A percentile compares a stretch with the other conserved stretches of the same genome.
These are phyloP conservation scores for Mentha longifolia DNA, from an alignment of 257 asterid genomes.

Conservation along the genomic window DNA sequence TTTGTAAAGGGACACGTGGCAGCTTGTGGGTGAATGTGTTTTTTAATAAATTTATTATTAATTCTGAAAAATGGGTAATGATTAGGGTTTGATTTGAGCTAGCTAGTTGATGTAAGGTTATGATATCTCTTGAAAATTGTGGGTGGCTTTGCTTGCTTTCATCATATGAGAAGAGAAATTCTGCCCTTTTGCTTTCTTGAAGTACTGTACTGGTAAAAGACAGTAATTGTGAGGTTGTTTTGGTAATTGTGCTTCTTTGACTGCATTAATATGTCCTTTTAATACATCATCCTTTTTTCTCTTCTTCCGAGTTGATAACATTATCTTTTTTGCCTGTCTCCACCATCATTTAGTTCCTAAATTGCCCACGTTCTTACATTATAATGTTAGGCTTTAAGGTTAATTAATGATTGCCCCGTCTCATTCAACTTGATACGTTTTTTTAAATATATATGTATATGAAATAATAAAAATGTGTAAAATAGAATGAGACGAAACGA, in stretches of 20 bases:
- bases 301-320: conserved; percentile 51
- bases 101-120: conserved; percentile 39
- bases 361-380: conserved; percentile 21
- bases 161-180: conserved; percentile 39
- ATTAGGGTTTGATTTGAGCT: conserved; percentile 55
- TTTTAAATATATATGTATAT: no score
- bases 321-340: conserved; percentile 29
- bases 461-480: no score
- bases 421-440: no score
- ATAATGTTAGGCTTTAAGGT: neutral
- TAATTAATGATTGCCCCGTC: no score
- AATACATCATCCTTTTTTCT: conserved; percentile 38
- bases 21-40: conserved; percentile 2
- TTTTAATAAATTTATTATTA: conserved; percentile 12
- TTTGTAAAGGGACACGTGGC: conserved; percentile 31
- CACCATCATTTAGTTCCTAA: conserved; percentile 29
- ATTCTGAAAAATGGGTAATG: conserved; percentile 42
- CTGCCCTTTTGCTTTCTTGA: conserved; percentile 21
- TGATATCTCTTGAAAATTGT: conserved; percentile 41
- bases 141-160: conserved; percentile 30
- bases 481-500: no score
- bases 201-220: conserved; percentile 29
- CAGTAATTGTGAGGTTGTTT: conserved; percentile 45
- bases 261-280: conserved; percentile 36
- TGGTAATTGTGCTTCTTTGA: conserved; percentile 52